Base-by-base conservation (phyloP, 1,284 basidiomycete species). In the Ceratobasidium sp. region DNA sequence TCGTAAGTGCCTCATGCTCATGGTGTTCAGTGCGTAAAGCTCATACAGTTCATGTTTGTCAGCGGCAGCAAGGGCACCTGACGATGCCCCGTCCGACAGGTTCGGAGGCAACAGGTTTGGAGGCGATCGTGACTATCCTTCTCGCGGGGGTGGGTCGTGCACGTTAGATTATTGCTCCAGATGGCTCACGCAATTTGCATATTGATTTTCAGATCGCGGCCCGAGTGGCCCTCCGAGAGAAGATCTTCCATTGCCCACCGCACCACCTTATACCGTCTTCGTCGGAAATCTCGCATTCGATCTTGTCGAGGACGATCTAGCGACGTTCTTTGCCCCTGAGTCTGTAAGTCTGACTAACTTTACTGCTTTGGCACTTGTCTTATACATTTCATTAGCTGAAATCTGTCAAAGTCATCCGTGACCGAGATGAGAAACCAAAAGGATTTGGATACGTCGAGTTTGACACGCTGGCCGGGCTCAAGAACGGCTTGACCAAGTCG, bases 391-490 rank as follows among this genome's bases (percentile, higher is more conserved):
- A 13, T 10, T 80, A 94, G 91, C 88, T 91, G 78, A 93, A 94
- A 83, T 92, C 92, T 31, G 90, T 96, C 79, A 96, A 98, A 86
- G 93, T 99, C 79, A 97, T 99, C 83, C 93, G 89, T 81, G 96
- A 97, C 81, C 89, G 91, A 76, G 58, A 61, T 0, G 92, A 97
- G 74, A 96, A 96, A 83, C 94, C 96, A 42, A 99, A 98, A 84
- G 98, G 98, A 0, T 99, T 98, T 85, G 98, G 97, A 42, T 99
- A 99, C 83, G 91, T 99, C 79, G 97, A 99, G 83, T 99, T 99
- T 82, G 89, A 87, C 49, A 91, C 92, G 71, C 83, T 95, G 76
- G 94, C 96, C 49, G 91, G 90, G 58, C 87, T 99, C 79, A 96
- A 96, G 85, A 90, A 91, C 74, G 97, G 93, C 6, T 85, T 98